Conservation (phyloP, 345 rosid species). For the Orychophragmus violaceus region DNA sequence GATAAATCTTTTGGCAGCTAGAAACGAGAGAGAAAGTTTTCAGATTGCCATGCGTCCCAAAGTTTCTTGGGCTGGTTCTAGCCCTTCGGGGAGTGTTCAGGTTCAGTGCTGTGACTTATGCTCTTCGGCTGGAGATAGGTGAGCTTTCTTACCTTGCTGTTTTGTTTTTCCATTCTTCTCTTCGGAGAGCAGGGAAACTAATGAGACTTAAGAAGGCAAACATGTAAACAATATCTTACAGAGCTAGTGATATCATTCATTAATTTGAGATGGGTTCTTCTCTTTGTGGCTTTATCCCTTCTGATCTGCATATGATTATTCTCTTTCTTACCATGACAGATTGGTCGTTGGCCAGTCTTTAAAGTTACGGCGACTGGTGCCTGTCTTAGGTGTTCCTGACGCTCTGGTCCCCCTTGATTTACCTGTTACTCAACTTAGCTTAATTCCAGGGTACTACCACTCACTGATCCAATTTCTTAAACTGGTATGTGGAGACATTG, state of each 20-base stretch:
- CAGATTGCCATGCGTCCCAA: constrained; percentile 92
- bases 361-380: constrained; percentile 60
- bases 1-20: constrained; percentile 90
- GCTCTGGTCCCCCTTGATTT: constrained; percentile 92
- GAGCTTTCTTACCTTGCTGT: constrained; percentile 24
- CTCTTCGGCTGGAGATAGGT: constrained; percentile 83
- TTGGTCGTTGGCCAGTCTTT: constrained; percentile 73
- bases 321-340: constrained; percentile 40
- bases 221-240: background rate
- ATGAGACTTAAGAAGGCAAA: background rate
- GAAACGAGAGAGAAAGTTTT: constrained; percentile 94
- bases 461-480: background rate
- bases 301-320: background rate
- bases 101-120: constrained; percentile 80
- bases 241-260: background rate
- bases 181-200: background rate
- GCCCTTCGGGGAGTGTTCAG: constrained; percentile 69
- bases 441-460: constrained; percentile 69
- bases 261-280: constrained; percentile 19
- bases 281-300: constrained; percentile 9
- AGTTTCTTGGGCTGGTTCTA: constrained; percentile 76
- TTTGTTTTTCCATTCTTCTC: background rate
- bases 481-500: background rate
- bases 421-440: constrained; percentile 63
- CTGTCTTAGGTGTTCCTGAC: constrained; percentile 89